Base-by-base conservation (phyloP, 2,329 filamentous ascomycete genomes). In the Hypoxylon sp. region DNA sequence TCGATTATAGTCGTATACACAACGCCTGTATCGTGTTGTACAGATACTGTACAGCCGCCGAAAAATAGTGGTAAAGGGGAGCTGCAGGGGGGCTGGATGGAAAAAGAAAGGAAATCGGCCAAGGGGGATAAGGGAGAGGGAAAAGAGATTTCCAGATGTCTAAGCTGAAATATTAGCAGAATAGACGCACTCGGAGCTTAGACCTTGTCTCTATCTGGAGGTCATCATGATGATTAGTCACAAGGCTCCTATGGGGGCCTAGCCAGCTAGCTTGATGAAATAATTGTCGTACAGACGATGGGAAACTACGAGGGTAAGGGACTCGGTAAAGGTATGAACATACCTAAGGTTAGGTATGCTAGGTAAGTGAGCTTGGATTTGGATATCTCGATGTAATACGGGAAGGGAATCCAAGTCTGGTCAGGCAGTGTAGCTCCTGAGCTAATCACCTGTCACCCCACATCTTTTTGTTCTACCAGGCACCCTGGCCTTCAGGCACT, bases 361-460 rank as follows among this genome's bases (percentile, higher is more conserved):
- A 37, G 34, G n/a, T 6, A n/a, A 26, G 22, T 13, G 44, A 17
- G 10, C 11, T 20, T 11, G 13, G 22, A 46, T 24, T 17, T 19
- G 46, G 4, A 50, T 50, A 50, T 48, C 48, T 50, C 28, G 19
- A 20, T 49, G 32, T 49, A 41, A 13, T 26, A 32, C 22, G 30
- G 11, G 30, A 47, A 44, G 20, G 28, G 32, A 46, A 41, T 30
- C 34, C 15, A 28, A n/a, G 44, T 32, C 49, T 34, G 47, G n/a
- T 43, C 17, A n/a, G 4, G 2, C 7, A 30, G 30, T 50, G 48
- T 26, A 39, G 43, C 34, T 56, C 53, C 19, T 44, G 22, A 34
- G 39, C 26, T 34, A 52, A 55, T 52, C 39, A 32, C 47, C 48
- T 48, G 52, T 43, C 30, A 48, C 47, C 48, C 59, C 52, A 62